Base-by-base conservation (phyloP, 768 basidiomycete genomes). In the Russula lepida region DNA sequence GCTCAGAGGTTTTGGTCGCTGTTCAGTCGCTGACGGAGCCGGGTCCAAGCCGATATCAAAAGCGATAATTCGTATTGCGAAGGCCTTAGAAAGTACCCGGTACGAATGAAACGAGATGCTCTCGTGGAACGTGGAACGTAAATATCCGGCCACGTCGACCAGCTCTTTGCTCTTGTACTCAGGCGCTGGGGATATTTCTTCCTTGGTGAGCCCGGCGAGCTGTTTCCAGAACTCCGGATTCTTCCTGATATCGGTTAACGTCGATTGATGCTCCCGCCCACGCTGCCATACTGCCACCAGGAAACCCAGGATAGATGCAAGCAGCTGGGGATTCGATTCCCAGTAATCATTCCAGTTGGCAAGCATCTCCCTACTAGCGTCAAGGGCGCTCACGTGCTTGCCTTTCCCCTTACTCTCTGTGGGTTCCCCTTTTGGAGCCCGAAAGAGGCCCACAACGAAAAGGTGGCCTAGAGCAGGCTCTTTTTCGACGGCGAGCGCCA, bases 381-480 rank as follows among this genome's bases (percentile, higher is more conserved):
- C 80, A 11, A 94, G 71, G 0, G 88, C 89, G 60, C 83, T 92
- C 28, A 72, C 70, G 11, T 70, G 56, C 65, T 76, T 77, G 50
- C 71, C 70, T 13, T 68, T 70, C 15, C 69, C 68, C 28, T 73
- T 71, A 15, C 68, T 68, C 64, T 62, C 65, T 43, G 3, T 33
- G 25, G 27, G 76, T 11, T 74, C 77, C 67, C 78, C 81, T 56
- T 72, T 65, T 2, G 82, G 80, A 4, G 78, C 73, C 52, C 79
- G 79, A 65, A 90, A 86, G 44, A 82, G 80, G 3, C 92, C 92
- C 0, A 84, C 79, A 33, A 94, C 85, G 60, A 94, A 85, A 28
- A 97, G 76, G 56, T 84, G 79, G 2, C 88, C 85, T 5, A 95
- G 76, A 0, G 94, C 92, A 0, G 95, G 92, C 69, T 94, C 92